Base-by-base conservation (phyloP, 345 rosid genomes). In the Salix exigua region DNA sequence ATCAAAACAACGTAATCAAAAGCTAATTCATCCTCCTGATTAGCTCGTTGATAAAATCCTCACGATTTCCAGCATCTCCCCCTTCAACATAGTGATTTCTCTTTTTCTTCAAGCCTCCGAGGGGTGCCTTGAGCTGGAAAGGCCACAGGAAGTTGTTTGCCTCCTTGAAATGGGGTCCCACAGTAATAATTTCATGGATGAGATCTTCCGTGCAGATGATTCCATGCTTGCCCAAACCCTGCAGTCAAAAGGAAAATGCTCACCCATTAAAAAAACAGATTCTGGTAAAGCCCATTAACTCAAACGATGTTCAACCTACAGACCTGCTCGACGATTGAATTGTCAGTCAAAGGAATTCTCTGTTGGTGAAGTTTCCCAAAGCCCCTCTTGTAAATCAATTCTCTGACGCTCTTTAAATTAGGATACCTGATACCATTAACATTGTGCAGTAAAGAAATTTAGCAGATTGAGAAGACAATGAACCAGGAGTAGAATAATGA, bases 51-150 rank as follows among this genome's bases (percentile, higher is more conserved):
- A 94, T 88, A 80, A 84, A 91, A 77, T 91, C 82, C 76, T 94
- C 97, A 4, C 97, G 78, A 81, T 93, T 93, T 68, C 97, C 97
- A 1, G 97, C 97, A 81, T 94, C 98, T 16, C 97, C 98, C 1
- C 98, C 98, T 78, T 92, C 95, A 7, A 91, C 96, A 30, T 91
- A 92, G 71, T 92, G 97, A 78, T 91, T 92, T 75, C 97, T 89
- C 84, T 91, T 91, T 87, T 88, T 89, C 89, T 91, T 86, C 76
- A 91, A 81, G 19, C 96, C 97, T 73, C 96, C 94, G 62, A 88
- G 78, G 4, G 97, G 97, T 21, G 92, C 94, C 85, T 88, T 91
- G 28, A 92, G 86, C 82, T 92, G 87, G 33, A 92, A 92, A 10
- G 96, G 96, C 94, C 97, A 90, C 10, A 93, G 78, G 84, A 93